Conservation (phyloP, 2,329 filamentous ascomycete genomes). For the Claviceps sp. region DNA sequence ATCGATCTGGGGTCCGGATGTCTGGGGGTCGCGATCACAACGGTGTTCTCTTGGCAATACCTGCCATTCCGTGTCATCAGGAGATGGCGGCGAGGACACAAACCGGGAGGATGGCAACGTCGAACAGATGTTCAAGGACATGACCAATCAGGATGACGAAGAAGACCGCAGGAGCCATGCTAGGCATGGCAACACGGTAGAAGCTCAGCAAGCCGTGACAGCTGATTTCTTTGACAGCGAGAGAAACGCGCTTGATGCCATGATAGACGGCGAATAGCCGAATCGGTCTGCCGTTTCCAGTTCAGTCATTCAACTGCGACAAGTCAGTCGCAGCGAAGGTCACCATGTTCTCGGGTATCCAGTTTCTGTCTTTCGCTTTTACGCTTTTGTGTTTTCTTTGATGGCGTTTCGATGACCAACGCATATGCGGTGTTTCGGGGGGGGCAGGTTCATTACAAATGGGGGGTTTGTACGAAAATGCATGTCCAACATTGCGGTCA, state of each 20-base stretch:
- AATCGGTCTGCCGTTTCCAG: background rate
- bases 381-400: background rate
- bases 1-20: conserved; percentile 35
- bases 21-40: conserved; percentile 25
- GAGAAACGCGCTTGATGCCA: conserved; percentile 32
- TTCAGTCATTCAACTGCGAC: too few relatives aligned
- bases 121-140: conserved; percentile 42
- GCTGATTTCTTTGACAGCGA: conserved; percentile 31
- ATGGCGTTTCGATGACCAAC: background rate
- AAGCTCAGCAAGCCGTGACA: conserved; percentile 17
- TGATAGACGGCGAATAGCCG: conserved; percentile 28
- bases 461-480: too few relatives aligned
- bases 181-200: conserved; percentile 16
- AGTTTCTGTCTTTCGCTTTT: background rate
- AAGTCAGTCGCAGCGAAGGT: background rate
- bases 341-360: background rate
- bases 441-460: too few relatives aligned
- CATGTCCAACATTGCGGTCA: too few relatives aligned
- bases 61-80: conserved; percentile 15
- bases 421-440: too few relatives aligned
- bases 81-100: conserved; percentile 17
- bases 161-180: conserved; percentile 23
- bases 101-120: conserved; percentile 33
- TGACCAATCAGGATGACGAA: conserved; percentile 40
- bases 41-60: conserved; percentile 17